Evolutionary conservation across 2,329 filamentous ascomycete genomes (phyloP), one percentile per base, ranked within the genome.

Genomic region (Diaporthe longicolla): DNA sequence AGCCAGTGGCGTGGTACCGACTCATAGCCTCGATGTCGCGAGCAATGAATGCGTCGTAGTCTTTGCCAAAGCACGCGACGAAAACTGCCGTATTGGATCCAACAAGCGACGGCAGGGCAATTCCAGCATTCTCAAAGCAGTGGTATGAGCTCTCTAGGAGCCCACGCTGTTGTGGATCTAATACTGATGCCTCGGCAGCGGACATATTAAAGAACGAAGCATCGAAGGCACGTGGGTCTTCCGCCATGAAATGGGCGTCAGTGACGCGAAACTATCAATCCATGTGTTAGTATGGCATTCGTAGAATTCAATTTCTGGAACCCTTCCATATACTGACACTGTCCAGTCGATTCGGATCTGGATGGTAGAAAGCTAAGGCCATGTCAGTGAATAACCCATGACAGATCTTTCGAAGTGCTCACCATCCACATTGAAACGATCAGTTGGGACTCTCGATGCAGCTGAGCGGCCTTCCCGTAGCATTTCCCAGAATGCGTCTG

Each of bases 1-100:
- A 79, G 1, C 84, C 84, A 0, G 81, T 84, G 0, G 79, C 79
- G 72, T 82, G 78, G 48, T 73, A 78, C 3, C 76, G 74, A 0
- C 75, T 32, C 1, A 35, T 71, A 19, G 80, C 78, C 45, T 74
- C 69, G 19, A 77, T 75, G 21, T 71, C 40, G 10, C 32, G 29
- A 2, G 65, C 50, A 9, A 54, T 54, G 13, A 69, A 37, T 13
- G 35, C 35, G 11, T 74, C 35, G 37, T 78, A 81, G 65, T 82
- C 80, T 2, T 70, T 73, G 11, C 72, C 75, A 74, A 80, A 79
- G 43, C 76, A 76, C 7, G 80, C 80, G 5, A 80, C 78, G 55
- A 79, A 79, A 2, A 80, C 78, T 15, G 61, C 70, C 1, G 71
- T 73, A 5, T 52, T 55, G 13, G 71, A 61, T 17, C 73, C 73